Evolutionary conservation across 139 green algal genomes (phyloP), one percentile per base, ranked within the genome.

Genomic region (Trebouxia sp.): DNA sequence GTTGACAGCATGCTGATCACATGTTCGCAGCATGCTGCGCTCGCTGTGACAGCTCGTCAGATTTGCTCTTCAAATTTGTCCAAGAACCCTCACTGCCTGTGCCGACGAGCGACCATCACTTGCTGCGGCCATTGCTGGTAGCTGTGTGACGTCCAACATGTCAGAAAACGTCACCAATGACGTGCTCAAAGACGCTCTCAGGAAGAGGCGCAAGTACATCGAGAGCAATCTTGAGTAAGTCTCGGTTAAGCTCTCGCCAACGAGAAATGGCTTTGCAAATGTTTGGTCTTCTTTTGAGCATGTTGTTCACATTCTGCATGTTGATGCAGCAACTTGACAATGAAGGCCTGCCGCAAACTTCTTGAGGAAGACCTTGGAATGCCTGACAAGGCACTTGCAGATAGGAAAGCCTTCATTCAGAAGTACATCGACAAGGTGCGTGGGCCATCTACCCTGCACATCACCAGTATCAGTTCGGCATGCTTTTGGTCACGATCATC

Each of bases 291-390:
- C 5, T 6, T 6, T 20, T 66, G 17, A 35, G n/a, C 17, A 8
- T 66, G 55, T 15, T 14, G 37, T 15, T 66, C 6, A 17, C 8
- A 17, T 3, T 8, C 14, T 37, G 42, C 6, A 5, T 45, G 62
- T 39, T 42, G 1, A 9, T 76, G 77, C 77, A 82, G 77, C 11
- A 48, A 48, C 17, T 20, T 82, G 11, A 82, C 56, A 0, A 76
- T 82, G 77, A 82, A 82, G n/a, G 39, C 35, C 8, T 82, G 56
- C 58, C 77, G 77, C n/a, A 82, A 76, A n/a, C 20, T 82, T 26
- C 43, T 82, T 3, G 77, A 82, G 28, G 58, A 76, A 32, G 77
- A 82, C 20, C 39, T 82, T 22, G 56, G 58, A 2, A 39, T 82
- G 26, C 69, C 69, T 77, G 69, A 55, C 15, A 77, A 77, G 17